Evolutionary conservation across 192 early-diverging fungal species (phyloP).

Genomic region (Podila minutissima): DNA sequence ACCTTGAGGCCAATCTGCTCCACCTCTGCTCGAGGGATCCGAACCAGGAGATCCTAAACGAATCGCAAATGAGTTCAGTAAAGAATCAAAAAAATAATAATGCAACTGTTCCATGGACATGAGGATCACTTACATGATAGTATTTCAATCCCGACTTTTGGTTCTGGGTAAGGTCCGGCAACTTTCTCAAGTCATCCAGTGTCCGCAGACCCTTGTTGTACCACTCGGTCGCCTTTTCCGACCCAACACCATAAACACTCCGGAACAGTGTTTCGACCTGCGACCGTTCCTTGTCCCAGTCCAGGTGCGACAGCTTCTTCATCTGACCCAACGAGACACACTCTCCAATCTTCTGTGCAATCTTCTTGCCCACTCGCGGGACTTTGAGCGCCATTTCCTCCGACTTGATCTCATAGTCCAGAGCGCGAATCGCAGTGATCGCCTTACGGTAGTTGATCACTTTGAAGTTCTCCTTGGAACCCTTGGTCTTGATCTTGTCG

Average conservation of each 20-base stretch:
- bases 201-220: conserved; percentile 39
- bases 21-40: conserved; percentile 53
- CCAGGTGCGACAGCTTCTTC: conserved; percentile 44
- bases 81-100: neutral
- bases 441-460: conserved; percentile 51
- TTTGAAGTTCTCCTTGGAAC: conserved; percentile 39
- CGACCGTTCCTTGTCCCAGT: conserved; percentile 35
- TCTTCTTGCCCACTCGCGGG: conserved; percentile 46
- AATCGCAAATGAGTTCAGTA: neutral
- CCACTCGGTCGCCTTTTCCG: conserved; percentile 40
- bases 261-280: conserved; percentile 29
- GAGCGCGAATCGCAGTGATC: conserved; percentile 44
- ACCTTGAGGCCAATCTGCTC: conserved; percentile 40
- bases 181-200: conserved; percentile 31
- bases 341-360: conserved; percentile 48
- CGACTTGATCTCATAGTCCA: conserved; percentile 49
- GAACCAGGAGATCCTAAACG: conserved; percentile 17
- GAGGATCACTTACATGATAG: conserved; percentile 22
- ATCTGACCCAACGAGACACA: conserved; percentile 35
- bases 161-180: conserved; percentile 33
- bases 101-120: neutral
- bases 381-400: conserved; percentile 47
- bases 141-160: conserved; percentile 36
- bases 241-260: conserved; percentile 38
- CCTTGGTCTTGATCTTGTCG: conserved; percentile 27